A percentile compares a stretch with the other conserved stretches of the same genome.
These are phyloP conservation scores for Vaccinium macrocarpon DNA, from an alignment of 148 eudicot species.

Conservation along the genomic window DNA sequence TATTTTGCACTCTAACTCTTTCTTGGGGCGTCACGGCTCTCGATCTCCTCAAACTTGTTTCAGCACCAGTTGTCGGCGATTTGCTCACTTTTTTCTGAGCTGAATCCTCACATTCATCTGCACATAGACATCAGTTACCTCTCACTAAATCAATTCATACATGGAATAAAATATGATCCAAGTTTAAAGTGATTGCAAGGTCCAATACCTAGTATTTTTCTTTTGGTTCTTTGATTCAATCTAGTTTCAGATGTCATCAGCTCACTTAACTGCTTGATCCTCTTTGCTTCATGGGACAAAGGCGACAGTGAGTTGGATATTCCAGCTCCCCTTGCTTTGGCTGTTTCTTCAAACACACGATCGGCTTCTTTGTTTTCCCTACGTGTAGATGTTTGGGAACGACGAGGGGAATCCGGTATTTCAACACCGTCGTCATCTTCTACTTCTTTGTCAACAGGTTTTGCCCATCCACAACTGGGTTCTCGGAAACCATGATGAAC, in stretches of 20 bases:
- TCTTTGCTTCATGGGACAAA: not conserved
- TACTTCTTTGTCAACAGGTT: not conserved
- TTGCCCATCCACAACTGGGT: not conserved
- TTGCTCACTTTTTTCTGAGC: constrained; percentile 13
- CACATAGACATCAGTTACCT: not conserved
- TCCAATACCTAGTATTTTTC: constrained; percentile 14
- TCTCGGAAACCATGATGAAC: not conserved
- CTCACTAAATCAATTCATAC: not conserved
- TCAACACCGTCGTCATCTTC: not conserved
- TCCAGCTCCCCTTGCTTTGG: not conserved
- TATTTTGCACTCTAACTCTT: constrained; percentile 21
- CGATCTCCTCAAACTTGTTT: constrained; percentile 16
- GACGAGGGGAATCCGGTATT: not conserved
- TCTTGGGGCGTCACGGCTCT: constrained; percentile 22
- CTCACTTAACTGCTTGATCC: constrained; percentile 4
- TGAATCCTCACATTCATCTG: constrained; percentile 11
- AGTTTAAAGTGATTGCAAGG: constrained; percentile 8
- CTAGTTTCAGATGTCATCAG: not conserved
- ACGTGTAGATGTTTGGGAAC: not conserved
- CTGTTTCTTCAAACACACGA: not conserved
- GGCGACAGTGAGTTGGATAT: not conserved
- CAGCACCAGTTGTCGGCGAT: not conserved
- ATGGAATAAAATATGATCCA: not conserved
- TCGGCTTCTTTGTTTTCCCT: not conserved
- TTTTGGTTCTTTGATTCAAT: constrained; percentile 14